Conservation (phyloP, 257 asterid species). For the Solanum acaule region DNA sequence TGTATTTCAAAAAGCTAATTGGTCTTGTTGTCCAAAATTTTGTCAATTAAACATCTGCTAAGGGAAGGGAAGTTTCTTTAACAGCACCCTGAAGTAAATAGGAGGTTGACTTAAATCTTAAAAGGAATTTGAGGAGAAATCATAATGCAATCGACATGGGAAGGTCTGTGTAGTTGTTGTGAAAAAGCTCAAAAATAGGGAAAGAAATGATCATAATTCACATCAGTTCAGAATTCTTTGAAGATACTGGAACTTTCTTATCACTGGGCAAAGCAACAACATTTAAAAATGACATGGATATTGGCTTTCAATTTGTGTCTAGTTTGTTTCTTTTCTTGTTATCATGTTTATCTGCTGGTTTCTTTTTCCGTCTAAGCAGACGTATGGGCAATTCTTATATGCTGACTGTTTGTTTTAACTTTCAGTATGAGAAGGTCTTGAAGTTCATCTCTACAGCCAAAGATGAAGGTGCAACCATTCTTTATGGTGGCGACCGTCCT, state of each 20-base stretch:
- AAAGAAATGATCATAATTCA: background rate
- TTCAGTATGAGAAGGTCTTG: slow-evolving; percentile 70
- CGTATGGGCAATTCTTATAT: background rate
- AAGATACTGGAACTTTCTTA: background rate
- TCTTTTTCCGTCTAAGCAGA: background rate
- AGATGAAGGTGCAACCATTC: slow-evolving; percentile 83
- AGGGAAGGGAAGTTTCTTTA: background rate
- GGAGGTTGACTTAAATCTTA: background rate
- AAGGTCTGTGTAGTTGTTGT: background rate
- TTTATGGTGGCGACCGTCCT: slow-evolving; percentile 77
- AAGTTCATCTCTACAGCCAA: slow-evolving; percentile 63
- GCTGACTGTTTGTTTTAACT: slow-evolving; percentile 1
- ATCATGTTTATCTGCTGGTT: background rate
- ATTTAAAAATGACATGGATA: background rate
- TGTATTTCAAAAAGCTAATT: background rate
- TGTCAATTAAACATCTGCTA: background rate
- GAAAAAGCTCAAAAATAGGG: background rate
- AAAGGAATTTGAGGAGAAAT: background rate
- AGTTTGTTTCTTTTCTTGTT: background rate
- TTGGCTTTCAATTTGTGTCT: background rate
- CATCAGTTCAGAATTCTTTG: background rate
- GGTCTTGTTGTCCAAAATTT: background rate
- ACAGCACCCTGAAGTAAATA: background rate
- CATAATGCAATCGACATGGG: background rate
- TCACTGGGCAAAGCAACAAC: background rate